Evolutionary conservation across 129 eudicot species (phyloP), one percentile per base, ranked within the genome.

Genomic region (Lactuca sativa): DNA sequence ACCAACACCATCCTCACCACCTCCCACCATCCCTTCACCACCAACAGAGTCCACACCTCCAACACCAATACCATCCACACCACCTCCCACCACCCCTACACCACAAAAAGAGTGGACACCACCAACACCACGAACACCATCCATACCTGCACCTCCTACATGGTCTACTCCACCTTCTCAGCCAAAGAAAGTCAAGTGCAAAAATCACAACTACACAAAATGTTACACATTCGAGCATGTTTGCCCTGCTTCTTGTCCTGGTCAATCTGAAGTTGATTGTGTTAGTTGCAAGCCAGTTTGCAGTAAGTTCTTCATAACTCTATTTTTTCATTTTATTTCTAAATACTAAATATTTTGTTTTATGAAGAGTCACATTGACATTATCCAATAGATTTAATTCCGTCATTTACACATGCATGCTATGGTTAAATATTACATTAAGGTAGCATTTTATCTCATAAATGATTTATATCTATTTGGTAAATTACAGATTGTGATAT

Each of bases 261-360:
- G 76, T 57, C 73, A 81, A 44, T 90, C 93, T 55, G 73, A 78
- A 36, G 90, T 90, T 13, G 90, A 90, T 74, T 86, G 96, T 71
- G 85, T 80, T 55, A 18, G 90, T 4, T 90, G 96, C 80, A 90
- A 82, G 78, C 93, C 90, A 21, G 88, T 86, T 74, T 90, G 96
- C 73, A 77, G 96, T 90, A 90, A 82, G 93, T 81, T 58, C 3
- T 49, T n/a, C 11, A 36, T 18, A 58, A 56, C 69, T 58, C 57
- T 71, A 49, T 13, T 56, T 55, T 40, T 63, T 12, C 49, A 9
- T 10, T 31, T 51, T 59, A 44, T 37, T 13, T 10, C 12, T 56
- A 3, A 15, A 16, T 5, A 40, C 6, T 34, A 7, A 6, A 9
- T 0, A 7, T 49, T 34, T 43, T 25, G 10, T 30, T 5, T n/a